These are phyloP conservation scores for Cucurbita pepo DNA, from an alignment of 306 rosid species.

Conservation along the genomic window DNA sequence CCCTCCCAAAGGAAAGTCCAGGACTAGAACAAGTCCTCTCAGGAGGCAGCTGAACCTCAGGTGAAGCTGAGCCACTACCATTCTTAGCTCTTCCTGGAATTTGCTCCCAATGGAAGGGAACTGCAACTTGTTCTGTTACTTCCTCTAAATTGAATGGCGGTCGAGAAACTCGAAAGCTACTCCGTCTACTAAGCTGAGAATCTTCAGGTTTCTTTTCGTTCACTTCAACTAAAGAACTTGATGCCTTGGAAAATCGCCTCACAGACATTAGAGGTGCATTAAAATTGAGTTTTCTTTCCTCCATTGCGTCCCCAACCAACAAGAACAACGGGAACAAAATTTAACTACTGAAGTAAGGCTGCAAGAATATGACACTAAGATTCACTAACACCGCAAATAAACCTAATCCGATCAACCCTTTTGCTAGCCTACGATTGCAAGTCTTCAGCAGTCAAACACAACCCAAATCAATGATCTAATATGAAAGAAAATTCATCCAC, in stretches of 20 bases:
- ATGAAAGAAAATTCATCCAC: background rate
- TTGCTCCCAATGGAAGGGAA: conserved; percentile 89
- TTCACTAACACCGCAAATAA: background rate
- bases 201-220: conserved; percentile 28
- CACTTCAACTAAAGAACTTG: conserved; percentile 23
- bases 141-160: conserved; percentile 35
- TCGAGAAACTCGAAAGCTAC: conserved; percentile 22
- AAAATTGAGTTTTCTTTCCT: conserved; percentile 59
- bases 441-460: background rate
- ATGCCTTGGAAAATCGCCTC: conserved; percentile 48
- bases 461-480: background rate
- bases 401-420: background rate
- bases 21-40: conserved; percentile 27
- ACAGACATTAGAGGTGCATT: conserved; percentile 81
- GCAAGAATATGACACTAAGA: no score
- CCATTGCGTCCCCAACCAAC: conserved; percentile 31
- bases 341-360: background rate
- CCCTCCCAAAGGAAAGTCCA: conserved; percentile 51
- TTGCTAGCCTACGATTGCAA: background rate
- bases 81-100: conserved; percentile 68
- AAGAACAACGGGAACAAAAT: conserved; percentile 2
- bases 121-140: conserved; percentile 64
- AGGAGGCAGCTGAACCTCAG: conserved; percentile 15
- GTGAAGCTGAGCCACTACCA: conserved; percentile 14
- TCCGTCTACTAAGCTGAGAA: conserved; percentile 11